Base-by-base conservation (phyloP, 805 yeast genomes). In the Barnettozyma populi region DNA sequence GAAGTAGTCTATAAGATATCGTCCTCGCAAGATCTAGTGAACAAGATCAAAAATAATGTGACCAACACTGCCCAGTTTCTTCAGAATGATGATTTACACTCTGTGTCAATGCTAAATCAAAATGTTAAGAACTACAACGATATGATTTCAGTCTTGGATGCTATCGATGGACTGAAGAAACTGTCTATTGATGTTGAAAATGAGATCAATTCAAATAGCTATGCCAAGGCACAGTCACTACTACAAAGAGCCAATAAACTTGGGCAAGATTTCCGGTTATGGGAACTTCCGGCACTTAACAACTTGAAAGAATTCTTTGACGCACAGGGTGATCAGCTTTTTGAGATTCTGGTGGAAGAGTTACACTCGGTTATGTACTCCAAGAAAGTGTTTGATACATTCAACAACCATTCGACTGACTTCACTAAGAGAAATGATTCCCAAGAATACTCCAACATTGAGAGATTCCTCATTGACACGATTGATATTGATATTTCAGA, bases 311-410 rank as follows among this genome's bases (percentile, higher is more conserved):
- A 67, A 38, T 78, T 77, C 52, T 66, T 84, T 16, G 77, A 78
- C 43, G 59, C 69, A 3, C 90, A 82, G 52, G 73, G 77, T 14
- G 79, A 78, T 48, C 74, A 76, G 37, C 67, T 90, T 25, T 83
- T 84, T 57, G 89, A 83, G 41, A 78, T 79, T 52, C 69, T 90
- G 18, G 69, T 86, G n/a, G 95, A 86, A 52, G 96, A 90, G 57
- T 67, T 89, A 37, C 82, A 79, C 49, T 75, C 73, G 41, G 83
- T 86, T 47, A 68, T 86, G n/a, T 87, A 83, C 57, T 69, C 84
- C 37, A 80, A 79, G 55, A 68, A 63, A 32, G 46, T 52, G 5
- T 60, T 61, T 31, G 41, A 49, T 5, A 23, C 46, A 4, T 54
- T 41, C 45, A 53, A 57, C 31, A 27, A 39, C 5, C 50, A 57